phyloP scores from a whole-genome alignment of 805 yeast species.

The Millerozyma miso region DNA sequence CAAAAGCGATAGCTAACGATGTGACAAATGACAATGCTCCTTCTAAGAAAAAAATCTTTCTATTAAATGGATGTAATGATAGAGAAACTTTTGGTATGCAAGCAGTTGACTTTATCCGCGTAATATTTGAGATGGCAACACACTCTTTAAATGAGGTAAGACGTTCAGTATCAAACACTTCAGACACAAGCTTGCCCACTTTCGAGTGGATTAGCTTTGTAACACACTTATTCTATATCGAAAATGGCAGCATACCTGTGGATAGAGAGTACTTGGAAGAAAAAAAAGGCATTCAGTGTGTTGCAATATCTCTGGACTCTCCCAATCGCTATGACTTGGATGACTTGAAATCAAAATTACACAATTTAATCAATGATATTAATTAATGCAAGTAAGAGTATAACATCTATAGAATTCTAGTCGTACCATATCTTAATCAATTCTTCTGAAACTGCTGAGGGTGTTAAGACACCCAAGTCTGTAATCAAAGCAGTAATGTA shows the following conservation, averaged over 20 bases:
- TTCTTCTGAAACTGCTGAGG: slow-evolving; percentile 98
- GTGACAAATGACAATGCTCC: slow-evolving; percentile 3
- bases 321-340: slow-evolving; percentile 36
- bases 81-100: slow-evolving; percentile 73
- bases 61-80: slow-evolving; percentile 72
- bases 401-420: slow-evolving; percentile 23
- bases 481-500: slow-evolving; percentile 93
- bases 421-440: slow-evolving; percentile 98
- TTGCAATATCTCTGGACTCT: slow-evolving; percentile 25
- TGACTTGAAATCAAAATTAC: slow-evolving; percentile 33
- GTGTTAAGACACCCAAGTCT: slow-evolving; percentile 93
- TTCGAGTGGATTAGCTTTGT: slow-evolving; percentile 45
- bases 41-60: slow-evolving; percentile 45
- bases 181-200: slow-evolving; percentile 6
- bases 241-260: slow-evolving; percentile 47
- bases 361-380: slow-evolving; percentile 5
- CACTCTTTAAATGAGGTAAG: slow-evolving; percentile 40
- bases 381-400: not conserved
- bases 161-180: slow-evolving; percentile 3
- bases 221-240: slow-evolving; percentile 60
- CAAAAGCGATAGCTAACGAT: slow-evolving; percentile 48
- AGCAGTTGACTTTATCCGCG: slow-evolving; percentile 54
- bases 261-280: slow-evolving; percentile 36
- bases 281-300: slow-evolving; percentile 44
- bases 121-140: slow-evolving; percentile 51